Percentiles rank a stretch among this genome's conserved stretches.
phyloP scores from a whole-genome alignment of 148 eudicot species.

The Nyssa sinensis region DNA sequence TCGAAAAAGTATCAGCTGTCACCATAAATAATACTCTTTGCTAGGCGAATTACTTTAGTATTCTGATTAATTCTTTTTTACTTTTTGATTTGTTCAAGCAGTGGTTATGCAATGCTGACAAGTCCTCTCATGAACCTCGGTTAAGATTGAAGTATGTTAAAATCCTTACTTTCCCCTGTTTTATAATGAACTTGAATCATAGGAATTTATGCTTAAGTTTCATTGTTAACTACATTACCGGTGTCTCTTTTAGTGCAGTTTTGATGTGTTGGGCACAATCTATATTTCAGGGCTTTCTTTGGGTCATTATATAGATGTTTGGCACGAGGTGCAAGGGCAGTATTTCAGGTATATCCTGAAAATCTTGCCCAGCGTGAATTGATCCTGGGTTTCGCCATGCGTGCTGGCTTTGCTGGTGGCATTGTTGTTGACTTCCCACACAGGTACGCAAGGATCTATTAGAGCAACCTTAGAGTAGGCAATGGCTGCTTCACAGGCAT shows the following conservation, averaged over 20 bases:
- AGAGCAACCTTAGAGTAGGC: background rate
- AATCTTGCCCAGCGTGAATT: constrained; percentile 83
- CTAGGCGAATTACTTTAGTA: background rate
- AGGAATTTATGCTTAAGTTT: background rate
- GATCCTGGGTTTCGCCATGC: constrained; percentile 75
- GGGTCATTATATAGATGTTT: constrained; percentile 77
- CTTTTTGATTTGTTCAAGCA: constrained; percentile 31
- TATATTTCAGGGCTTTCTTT: constrained; percentile 79
- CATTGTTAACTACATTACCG: background rate
- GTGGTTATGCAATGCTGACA: constrained; percentile 99
- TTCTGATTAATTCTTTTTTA: constrained; percentile 15
- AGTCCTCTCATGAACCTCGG: constrained; percentile 92
- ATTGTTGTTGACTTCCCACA: constrained; percentile 96
- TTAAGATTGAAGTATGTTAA: constrained; percentile 80
- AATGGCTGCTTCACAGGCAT: too few relatives aligned
- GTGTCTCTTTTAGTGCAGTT: background rate
- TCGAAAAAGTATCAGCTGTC: background rate
- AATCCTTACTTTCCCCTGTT: constrained; percentile 6
- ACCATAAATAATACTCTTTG: background rate
- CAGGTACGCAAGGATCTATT: constrained; percentile 42
- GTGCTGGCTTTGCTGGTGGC: constrained; percentile 97
- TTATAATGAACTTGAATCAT: background rate
- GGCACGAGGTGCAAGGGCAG: constrained; percentile 92
- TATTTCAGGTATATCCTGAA: constrained; percentile 87
- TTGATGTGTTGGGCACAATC: background rate